phyloP scores from a whole-genome alignment of 768 basidiomycete genomes.

The Pilatotrama ljubarskyi region DNA sequence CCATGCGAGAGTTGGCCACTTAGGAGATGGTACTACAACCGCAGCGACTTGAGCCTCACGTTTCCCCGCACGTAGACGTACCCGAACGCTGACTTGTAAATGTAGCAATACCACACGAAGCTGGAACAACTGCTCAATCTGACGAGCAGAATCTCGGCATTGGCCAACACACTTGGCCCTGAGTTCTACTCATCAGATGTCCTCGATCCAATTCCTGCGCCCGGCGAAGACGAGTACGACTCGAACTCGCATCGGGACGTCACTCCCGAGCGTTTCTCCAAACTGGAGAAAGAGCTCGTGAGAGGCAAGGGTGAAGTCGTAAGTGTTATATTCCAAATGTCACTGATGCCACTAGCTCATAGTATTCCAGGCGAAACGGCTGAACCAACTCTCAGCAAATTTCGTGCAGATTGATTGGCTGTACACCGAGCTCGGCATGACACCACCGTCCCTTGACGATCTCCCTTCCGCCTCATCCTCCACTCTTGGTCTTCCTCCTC shows the following conservation, averaged over 20 bases:
- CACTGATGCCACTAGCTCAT: neutral
- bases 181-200: constrained; percentile 61
- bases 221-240: constrained; percentile 43
- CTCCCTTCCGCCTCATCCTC: constrained; percentile 37
- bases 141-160: constrained; percentile 59
- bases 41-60: neutral
- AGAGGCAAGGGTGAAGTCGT: constrained; percentile 87
- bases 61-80: neutral
- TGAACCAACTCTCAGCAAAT: constrained; percentile 58
- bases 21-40: too few relatives aligned
- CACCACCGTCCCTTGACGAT: constrained; percentile 57
- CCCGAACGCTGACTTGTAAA: neutral
- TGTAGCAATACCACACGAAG: constrained; percentile 71
- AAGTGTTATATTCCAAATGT: constrained; percentile 31
- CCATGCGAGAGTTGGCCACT: too few relatives aligned
- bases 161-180: constrained; percentile 61
- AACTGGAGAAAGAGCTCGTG: constrained; percentile 81
- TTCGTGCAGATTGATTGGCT: constrained; percentile 83
- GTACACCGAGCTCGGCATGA: constrained; percentile 77
- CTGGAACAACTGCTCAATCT: constrained; percentile 73
- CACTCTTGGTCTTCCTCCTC: constrained; percentile 26
- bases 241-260: constrained; percentile 60
- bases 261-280: constrained; percentile 76
- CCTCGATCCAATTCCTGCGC: constrained; percentile 45
- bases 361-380: constrained; percentile 57